A percentile compares a stretch with the other conserved stretches of the same genome.
Conservation (phyloP, 345 rosid genomes). For the Cochlearia excelsa region DNA sequence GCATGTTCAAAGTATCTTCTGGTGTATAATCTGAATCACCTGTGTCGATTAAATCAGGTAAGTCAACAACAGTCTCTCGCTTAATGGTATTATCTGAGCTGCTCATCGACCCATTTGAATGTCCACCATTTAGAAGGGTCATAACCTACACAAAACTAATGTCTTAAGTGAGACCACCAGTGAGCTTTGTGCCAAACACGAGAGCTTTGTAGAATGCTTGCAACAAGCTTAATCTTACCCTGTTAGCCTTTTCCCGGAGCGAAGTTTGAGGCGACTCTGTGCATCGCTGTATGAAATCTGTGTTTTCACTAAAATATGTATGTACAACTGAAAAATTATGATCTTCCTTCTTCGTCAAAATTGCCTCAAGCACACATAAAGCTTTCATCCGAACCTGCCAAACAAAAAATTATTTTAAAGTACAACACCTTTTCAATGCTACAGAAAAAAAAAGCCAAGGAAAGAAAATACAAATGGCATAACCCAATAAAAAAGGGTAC, state of each 20-base stretch:
- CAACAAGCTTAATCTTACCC: conserved; percentile 45
- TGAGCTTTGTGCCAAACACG: conserved; percentile 11
- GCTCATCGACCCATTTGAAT: conserved; percentile 35
- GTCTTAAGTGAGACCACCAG: conserved; percentile 25
- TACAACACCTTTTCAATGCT: neutral
- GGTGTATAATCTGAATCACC: conserved; percentile 52
- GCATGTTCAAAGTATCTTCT: conserved; percentile 41
- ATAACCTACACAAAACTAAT: conserved; percentile 53
- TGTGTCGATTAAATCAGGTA: conserved; percentile 83
- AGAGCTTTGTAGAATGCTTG: conserved; percentile 5
- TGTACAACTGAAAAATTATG: conserved; percentile 55
- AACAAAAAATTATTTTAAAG: conserved; percentile 8
- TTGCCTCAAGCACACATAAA: conserved; percentile 80
- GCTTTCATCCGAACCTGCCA: conserved; percentile 91
- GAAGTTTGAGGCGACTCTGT: conserved; percentile 88
- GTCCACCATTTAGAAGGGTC: conserved; percentile 67
- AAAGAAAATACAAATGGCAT: neutral
- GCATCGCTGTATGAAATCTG: conserved; percentile 59
- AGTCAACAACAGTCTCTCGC: conserved; percentile 45
- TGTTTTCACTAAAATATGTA: conserved; percentile 73
- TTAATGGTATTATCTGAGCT: conserved; percentile 49
- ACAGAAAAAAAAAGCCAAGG: conserved; percentile 12
- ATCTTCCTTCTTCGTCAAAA: conserved; percentile 78
- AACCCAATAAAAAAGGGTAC: neutral
- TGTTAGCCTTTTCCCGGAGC: conserved; percentile 81